Base-by-base conservation (phyloP, 495 filamentous ascomycete species). In the Hypomontagnella submonticulosa region DNA sequence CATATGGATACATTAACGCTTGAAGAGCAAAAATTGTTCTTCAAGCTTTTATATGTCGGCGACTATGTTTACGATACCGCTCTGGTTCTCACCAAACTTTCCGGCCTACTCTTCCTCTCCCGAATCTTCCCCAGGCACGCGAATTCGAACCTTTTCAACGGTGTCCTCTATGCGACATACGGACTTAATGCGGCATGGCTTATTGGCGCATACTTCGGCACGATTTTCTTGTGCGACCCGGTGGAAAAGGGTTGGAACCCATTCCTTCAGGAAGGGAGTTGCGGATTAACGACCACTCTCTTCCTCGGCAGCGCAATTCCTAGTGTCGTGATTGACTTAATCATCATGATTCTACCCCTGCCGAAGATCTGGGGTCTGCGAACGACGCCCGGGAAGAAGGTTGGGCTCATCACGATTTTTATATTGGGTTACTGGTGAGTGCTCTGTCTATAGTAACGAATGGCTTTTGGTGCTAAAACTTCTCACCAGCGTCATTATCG, bases 341-440 rank as follows among this genome's bases (percentile, higher is more conserved):
- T 77, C 9, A 74, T 79, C 19, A 46, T 79, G 9, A 58, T 66
- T 23, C 41, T 77, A 6, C 76, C 76, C 5, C 61, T 79, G 42
- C 76, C 76, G 1, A 72, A 74, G 46, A 63, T 79, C 42, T 79
- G 75, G 75, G 40, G 43, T 5, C 61, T 79, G 8, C 72, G 73
- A 30, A 74, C 69, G 56, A 70, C 48, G 1, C 48, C 2, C 5
- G 50, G 36, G 3, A 60, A 72, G 38, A 77, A 73, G 49, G 20
- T 66, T 32, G 64, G 66, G 0, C 43, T 74, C n/a, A 69, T 52
- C 7, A 58, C 70, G 11, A 71, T 79, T 4, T 77, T 76, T 40
- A 12, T 78, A 5, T 58, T 80, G 0, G 76, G 76, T 3, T 73
- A 70, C 46, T 71, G 74, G 76, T 76, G 67, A 42, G 75, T 57